phyloP scores from a whole-genome alignment of 805 yeast genomes.

The Saccharomycopsis oosterbeekiorum region DNA sequence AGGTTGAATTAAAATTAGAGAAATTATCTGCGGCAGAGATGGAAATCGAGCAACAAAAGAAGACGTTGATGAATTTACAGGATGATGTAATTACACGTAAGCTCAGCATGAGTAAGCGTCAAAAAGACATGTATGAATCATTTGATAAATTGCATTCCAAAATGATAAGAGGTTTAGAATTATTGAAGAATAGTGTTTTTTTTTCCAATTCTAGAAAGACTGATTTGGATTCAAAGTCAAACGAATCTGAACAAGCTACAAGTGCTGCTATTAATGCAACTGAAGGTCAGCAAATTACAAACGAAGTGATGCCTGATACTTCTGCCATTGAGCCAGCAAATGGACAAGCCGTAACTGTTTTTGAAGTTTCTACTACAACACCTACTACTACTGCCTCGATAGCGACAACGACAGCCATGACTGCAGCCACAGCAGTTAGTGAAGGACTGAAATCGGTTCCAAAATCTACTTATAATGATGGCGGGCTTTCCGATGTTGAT shows the following conservation, averaged over 20 bases:
- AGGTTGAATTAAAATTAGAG: slow-evolving; percentile 52
- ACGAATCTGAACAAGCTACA: slow-evolving; percentile 13
- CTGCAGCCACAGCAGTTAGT: not conserved
- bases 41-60: slow-evolving; percentile 55
- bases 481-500: not conserved
- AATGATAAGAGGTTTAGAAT: not conserved
- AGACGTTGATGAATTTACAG: slow-evolving; percentile 48
- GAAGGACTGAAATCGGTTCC: not conserved
- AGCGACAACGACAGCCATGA: not conserved
- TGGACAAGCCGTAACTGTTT: not conserved
- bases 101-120: slow-evolving; percentile 52
- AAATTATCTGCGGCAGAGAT: slow-evolving; percentile 54
- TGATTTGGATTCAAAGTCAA: slow-evolving; percentile 6
- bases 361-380: no score
- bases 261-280: not conserved
- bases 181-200: not conserved
- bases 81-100: slow-evolving; percentile 60
- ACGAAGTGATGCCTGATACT: not conserved
- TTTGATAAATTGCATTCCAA: slow-evolving; percentile 21
- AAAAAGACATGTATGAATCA: slow-evolving; percentile 22
- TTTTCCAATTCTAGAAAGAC: not conserved
- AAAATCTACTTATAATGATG: not conserved
- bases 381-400: not conserved
- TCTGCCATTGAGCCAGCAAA: not conserved
- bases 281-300: no score